A percentile compares a stretch with the other conserved stretches of the same genome.
Conservation (phyloP, 306 rosid species). For the Lupinus albus region DNA sequence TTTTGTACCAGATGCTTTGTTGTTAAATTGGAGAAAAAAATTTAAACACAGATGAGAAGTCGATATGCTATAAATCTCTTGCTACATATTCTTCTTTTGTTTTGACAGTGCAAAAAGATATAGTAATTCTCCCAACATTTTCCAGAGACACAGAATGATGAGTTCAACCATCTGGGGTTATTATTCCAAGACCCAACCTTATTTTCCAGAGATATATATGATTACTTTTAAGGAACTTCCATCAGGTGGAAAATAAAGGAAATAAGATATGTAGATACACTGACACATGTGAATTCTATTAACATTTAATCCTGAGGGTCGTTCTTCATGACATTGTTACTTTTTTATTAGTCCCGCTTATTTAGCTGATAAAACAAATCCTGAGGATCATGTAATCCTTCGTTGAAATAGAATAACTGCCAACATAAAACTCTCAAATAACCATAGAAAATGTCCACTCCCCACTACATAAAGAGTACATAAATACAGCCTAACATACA, state of each 20-base stretch:
- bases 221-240: background rate
- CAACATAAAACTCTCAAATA: constrained; percentile 6
- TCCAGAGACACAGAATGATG: background rate
- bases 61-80: background rate
- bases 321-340: too few species aligned
- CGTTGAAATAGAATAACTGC: background rate
- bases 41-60: background rate
- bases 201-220: too few species aligned
- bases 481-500: background rate
- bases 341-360: too few species aligned
- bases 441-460: background rate
- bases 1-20: background rate
- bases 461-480: background rate
- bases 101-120: background rate
- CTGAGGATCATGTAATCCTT: background rate
- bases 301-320: background rate
- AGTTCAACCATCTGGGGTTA: background rate
- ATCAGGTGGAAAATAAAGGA: background rate
- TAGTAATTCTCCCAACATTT: background rate
- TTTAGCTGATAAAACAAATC: too few species aligned
- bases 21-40: background rate
- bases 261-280: background rate
- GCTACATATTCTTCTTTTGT: background rate
- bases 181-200: background rate
- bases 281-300: background rate